Evolutionary conservation across 441 rosid species (phyloP).

Genomic region (Syzygium malaccense): DNA sequence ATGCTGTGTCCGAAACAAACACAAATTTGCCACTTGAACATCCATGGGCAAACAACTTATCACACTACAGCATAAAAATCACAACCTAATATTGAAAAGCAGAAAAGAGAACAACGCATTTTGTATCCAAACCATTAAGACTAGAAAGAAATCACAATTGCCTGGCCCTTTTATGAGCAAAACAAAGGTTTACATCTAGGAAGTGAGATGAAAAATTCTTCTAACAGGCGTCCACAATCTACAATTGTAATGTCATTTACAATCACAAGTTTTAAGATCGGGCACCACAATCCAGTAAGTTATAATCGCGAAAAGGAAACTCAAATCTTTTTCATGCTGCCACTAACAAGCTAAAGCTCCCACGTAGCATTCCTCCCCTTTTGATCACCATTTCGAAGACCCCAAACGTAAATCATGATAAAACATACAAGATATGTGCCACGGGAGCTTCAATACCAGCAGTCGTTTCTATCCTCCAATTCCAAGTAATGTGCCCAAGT

Average conservation of each 20-base stretch:
- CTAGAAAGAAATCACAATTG: not conserved
- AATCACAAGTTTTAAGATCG: not conserved
- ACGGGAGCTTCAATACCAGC: not conserved
- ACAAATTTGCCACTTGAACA: not conserved
- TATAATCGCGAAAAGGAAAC: not conserved
- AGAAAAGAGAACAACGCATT: not conserved
- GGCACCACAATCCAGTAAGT: not conserved
- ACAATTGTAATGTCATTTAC: conserved; percentile 1
- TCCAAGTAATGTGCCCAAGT: not conserved
- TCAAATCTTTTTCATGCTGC: not conserved
- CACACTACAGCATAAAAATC: not conserved
- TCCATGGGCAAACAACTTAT: not conserved
- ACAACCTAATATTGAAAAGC: not conserved
- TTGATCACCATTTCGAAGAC: not conserved
- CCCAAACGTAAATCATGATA: not conserved
- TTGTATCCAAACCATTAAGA: not conserved
- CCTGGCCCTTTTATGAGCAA: not conserved
- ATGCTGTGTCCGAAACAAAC: not conserved
- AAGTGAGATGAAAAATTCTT: not conserved
- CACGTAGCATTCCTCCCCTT: not conserved
- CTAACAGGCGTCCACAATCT: not conserved
- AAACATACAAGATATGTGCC: not conserved
- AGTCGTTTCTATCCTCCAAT: not conserved
- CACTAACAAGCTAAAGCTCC: not conserved
- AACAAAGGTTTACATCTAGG: not conserved